Evolutionary conservation across 2,329 filamentous ascomycete species (phyloP).

Genomic region (Fusarium nelsonii): DNA sequence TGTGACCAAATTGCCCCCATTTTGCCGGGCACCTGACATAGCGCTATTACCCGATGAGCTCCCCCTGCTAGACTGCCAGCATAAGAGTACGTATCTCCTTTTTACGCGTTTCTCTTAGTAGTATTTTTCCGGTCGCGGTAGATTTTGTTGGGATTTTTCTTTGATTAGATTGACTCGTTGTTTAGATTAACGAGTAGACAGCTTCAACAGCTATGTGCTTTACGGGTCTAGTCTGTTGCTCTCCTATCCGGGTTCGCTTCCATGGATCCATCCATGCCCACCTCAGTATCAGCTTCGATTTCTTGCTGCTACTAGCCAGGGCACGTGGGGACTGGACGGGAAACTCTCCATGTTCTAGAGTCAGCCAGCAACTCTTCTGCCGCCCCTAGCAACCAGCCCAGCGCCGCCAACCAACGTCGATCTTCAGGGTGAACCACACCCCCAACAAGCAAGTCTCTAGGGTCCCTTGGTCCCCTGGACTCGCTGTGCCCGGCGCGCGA

Average conservation of each 20-base stretch:
- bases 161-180: not conserved
- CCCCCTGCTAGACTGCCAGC: constrained; percentile 14
- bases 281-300: constrained; percentile 16
- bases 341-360: constrained; percentile 29
- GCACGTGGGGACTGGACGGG: constrained; percentile 21
- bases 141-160: constrained; percentile 16
- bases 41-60: constrained; percentile 36
- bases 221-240: not conserved
- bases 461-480: constrained; percentile 25
- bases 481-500: constrained; percentile 32
- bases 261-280: not conserved
- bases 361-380: constrained; percentile 35
- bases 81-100: constrained; percentile 32
- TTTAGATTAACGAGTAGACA: constrained; percentile 4
- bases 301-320: constrained; percentile 18
- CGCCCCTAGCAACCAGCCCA: constrained; percentile 41
- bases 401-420: constrained; percentile 35
- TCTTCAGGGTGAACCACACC: constrained; percentile 40
- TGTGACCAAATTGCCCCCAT: constrained; percentile 37
- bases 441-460: constrained; percentile 22
- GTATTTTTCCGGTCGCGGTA: constrained; percentile 12
- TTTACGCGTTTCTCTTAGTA: constrained; percentile 5
- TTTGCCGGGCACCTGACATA: constrained; percentile 42
- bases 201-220: not conserved
- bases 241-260: constrained; percentile 16